phyloP scores from a whole-genome alignment of 2,329 filamentous ascomycete genomes.

The Phyllosticta citribraziliensis region DNA sequence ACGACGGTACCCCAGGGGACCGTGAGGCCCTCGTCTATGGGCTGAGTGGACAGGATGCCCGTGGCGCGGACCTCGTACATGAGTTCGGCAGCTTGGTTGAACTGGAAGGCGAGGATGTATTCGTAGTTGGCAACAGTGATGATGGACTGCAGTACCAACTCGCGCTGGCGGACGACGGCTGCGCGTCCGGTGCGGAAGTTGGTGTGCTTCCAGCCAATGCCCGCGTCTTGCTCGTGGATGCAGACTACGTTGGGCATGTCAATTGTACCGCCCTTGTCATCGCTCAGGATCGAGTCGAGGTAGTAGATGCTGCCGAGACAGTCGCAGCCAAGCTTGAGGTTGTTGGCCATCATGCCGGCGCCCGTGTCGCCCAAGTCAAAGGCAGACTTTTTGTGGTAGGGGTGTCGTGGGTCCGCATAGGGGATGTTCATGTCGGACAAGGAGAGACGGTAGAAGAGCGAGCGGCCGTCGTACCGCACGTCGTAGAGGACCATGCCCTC shows the following conservation, averaged over 20 bases:
- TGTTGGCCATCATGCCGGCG: slow-evolving; percentile 58
- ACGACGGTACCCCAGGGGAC: slow-evolving; percentile 61
- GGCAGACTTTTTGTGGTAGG: slow-evolving; percentile 60
- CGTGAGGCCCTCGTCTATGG: slow-evolving; percentile 54
- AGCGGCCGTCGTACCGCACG: slow-evolving; percentile 53
- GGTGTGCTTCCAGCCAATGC: slow-evolving; percentile 62
- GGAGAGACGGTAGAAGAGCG: slow-evolving; percentile 56
- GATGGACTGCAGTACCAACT: slow-evolving; percentile 59
- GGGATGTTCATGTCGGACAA: slow-evolving; percentile 59
- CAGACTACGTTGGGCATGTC: slow-evolving; percentile 58
- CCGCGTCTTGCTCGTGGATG: slow-evolving; percentile 61
- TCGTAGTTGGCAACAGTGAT: slow-evolving; percentile 66
- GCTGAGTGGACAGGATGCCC: slow-evolving; percentile 57
- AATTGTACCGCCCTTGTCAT: slow-evolving; percentile 49
- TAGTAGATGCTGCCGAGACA: slow-evolving; percentile 63
- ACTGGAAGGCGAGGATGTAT: slow-evolving; percentile 62
- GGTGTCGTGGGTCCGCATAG: slow-evolving; percentile 54
- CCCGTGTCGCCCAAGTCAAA: slow-evolving; percentile 61
- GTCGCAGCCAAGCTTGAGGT: slow-evolving; percentile 60
- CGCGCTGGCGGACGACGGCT: slow-evolving; percentile 52
- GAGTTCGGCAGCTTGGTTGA: slow-evolving; percentile 60
- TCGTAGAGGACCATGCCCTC: slow-evolving; percentile 62
- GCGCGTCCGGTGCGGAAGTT: slow-evolving; percentile 59
- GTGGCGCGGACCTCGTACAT: slow-evolving; percentile 60
- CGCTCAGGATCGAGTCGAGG: slow-evolving; percentile 47